phyloP scores from a whole-genome alignment of 306 rosid species.

The Sophora flavescens region DNA sequence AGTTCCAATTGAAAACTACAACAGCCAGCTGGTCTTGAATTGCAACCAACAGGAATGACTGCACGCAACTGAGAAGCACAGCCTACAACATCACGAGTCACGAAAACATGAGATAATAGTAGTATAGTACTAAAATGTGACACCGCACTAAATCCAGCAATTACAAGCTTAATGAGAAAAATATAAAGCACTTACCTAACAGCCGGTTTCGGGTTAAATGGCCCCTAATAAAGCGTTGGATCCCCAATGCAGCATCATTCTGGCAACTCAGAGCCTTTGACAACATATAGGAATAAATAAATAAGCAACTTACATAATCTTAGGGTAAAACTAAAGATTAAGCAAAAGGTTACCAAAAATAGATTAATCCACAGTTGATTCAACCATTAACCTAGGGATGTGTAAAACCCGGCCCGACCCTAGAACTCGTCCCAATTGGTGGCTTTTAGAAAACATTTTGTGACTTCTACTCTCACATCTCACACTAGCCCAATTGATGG shows the following conservation, averaged over 20 bases:
- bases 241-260: conserved; percentile 59
- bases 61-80: conserved; percentile 55
- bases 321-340: neutral
- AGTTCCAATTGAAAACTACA: conserved; percentile 57
- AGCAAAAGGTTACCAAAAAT: neutral
- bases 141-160: conserved; percentile 10
- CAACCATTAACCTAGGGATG: neutral
- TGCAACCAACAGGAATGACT: conserved; percentile 38
- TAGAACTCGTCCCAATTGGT: too few relatives aligned
- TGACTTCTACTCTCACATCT: too few relatives aligned
- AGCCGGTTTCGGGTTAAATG: conserved; percentile 60
- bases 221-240: conserved; percentile 75
- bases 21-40: conserved; percentile 46
- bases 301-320: neutral
- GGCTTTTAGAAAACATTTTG: too few relatives aligned
- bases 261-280: conserved; percentile 44
- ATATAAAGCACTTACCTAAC: conserved; percentile 58
- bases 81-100: conserved; percentile 41
- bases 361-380: neutral
- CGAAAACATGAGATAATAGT: conserved; percentile 19
- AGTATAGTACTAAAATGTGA: conserved; percentile 14
- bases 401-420: too few relatives aligned
- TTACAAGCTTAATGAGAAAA: conserved; percentile 4
- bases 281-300: conserved; percentile 20
- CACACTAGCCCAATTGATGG: too few relatives aligned